Conservation (phyloP, 73 alveolate genomes). For the Symbiodinium natans region DNA sequence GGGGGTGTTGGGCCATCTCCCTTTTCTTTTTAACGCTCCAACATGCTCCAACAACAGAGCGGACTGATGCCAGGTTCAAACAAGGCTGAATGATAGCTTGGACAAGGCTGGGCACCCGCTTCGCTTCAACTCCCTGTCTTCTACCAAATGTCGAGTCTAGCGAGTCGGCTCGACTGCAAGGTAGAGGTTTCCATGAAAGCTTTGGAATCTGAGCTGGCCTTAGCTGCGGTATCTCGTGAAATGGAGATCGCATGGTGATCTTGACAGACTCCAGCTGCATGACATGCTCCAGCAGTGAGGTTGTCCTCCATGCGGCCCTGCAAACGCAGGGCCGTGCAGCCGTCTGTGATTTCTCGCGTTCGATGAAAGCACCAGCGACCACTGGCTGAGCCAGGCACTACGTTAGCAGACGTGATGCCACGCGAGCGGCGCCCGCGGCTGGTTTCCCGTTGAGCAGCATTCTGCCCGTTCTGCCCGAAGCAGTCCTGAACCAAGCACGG, state of each 20-base stretch:
- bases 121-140: neutral
- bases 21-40: too few relatives aligned
- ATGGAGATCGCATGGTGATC: neutral
- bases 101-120: conserved; percentile 22
- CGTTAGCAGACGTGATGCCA: conserved; percentile 81
- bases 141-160: too few relatives aligned
- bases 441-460: neutral
- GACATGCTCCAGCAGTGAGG: too few relatives aligned
- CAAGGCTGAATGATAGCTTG: conserved; percentile 44
- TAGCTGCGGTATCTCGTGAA: neutral
- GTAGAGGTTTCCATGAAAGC: conserved; percentile 72
- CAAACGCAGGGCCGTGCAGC: conserved; percentile 24
- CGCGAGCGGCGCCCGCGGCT: conserved; percentile 52
- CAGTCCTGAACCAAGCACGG: neutral
- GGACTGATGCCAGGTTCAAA: conserved; percentile 76
- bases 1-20: neutral
- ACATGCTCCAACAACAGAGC: too few relatives aligned
- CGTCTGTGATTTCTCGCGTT: neutral
- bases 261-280: too few relatives aligned
- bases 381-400: conserved; percentile 32
- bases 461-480: neutral
- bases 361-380: too few relatives aligned
- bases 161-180: neutral
- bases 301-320: conserved; percentile 12
- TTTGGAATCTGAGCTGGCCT: conserved; percentile 17